These are phyloP conservation scores for Cyberlindnera subsufficiens DNA, from an alignment of 805 yeast genomes.

Conservation along the genomic window DNA sequence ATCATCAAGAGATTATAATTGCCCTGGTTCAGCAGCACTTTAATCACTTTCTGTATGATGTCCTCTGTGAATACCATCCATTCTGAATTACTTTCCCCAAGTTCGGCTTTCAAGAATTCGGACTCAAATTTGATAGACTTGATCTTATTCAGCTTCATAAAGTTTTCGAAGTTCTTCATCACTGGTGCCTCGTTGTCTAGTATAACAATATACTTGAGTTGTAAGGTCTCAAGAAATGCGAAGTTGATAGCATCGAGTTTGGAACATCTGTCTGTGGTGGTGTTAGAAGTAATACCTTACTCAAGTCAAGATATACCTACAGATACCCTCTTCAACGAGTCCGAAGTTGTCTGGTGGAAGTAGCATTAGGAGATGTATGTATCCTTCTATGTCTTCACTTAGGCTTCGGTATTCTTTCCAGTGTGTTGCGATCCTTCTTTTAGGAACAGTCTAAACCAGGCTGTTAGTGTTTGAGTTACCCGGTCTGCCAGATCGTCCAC, in stretches of 20 bases:
- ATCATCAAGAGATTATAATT: slow-evolving; percentile 68
- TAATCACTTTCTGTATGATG: slow-evolving; percentile 60
- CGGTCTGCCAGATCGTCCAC: no score
- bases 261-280: slow-evolving; percentile 58
- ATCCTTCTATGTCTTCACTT: no score
- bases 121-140: slow-evolving; percentile 36
- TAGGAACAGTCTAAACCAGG: no score
- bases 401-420: no score
- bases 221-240: slow-evolving; percentile 72
- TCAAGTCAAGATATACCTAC: slow-evolving; percentile 20
- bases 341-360: slow-evolving; percentile 94
- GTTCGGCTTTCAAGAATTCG: slow-evolving; percentile 21
- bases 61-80: slow-evolving; percentile 75
- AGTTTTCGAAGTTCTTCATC: slow-evolving; percentile 60
- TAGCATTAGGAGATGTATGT: slow-evolving; percentile 42
- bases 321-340: slow-evolving; percentile 80
- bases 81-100: slow-evolving; percentile 20
- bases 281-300: not conserved
- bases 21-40: slow-evolving; percentile 52
- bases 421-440: no score
- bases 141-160: slow-evolving; percentile 51
- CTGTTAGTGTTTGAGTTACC: no score
- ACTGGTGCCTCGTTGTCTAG: slow-evolving; percentile 80
- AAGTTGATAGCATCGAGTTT: slow-evolving; percentile 69
- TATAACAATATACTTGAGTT: slow-evolving; percentile 61